phyloP scores from a whole-genome alignment of 2,329 filamentous ascomycete species.

The Sarocladiaceae sp. region DNA sequence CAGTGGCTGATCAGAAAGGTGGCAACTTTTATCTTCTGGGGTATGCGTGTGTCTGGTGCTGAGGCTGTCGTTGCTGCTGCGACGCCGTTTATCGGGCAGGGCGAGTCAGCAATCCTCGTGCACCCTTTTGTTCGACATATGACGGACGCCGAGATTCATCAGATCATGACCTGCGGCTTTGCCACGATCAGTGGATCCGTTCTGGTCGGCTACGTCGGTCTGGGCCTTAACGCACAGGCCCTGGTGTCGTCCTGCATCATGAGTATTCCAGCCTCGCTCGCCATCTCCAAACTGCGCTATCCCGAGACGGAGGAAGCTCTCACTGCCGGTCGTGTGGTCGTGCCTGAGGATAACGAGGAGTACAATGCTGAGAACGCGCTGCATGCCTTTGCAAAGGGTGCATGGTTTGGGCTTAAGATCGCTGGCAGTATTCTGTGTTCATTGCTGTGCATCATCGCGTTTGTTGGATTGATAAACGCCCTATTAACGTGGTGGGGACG shows the following conservation, averaged over 20 bases:
- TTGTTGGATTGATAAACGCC: conserved; percentile 70
- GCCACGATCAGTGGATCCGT: conserved; percentile 89
- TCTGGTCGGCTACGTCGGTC: conserved; percentile 76
- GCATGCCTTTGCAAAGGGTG: conserved; percentile 80
- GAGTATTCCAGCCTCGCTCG: conserved; percentile 88
- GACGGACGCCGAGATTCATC: conserved; percentile 83
- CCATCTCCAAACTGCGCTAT: conserved; percentile 84
- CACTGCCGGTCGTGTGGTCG: conserved; percentile 74
- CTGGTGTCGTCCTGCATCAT: conserved; percentile 91
- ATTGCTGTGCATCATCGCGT: conserved; percentile 75
- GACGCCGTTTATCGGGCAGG: conserved; percentile 91
- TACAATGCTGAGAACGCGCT: conserved; percentile 74
- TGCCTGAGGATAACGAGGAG: conserved; percentile 76
- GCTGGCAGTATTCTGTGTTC: conserved; percentile 77
- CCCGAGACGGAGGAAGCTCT: conserved; percentile 84
- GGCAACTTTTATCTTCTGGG: conserved; percentile 88
- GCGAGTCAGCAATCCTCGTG: conserved; percentile 90
- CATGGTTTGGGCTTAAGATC: conserved; percentile 83
- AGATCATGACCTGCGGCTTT: conserved; percentile 89
- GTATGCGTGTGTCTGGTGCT: conserved; percentile 78
- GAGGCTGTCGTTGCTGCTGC: conserved; percentile 93
- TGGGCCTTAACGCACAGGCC: conserved; percentile 80
- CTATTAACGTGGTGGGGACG: conserved; percentile 79
- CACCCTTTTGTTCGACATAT: conserved; percentile 80
- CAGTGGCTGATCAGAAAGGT: conserved; percentile 91